Conservation (phyloP, 768 basidiomycete species). For the Phanerochaete sordida region DNA sequence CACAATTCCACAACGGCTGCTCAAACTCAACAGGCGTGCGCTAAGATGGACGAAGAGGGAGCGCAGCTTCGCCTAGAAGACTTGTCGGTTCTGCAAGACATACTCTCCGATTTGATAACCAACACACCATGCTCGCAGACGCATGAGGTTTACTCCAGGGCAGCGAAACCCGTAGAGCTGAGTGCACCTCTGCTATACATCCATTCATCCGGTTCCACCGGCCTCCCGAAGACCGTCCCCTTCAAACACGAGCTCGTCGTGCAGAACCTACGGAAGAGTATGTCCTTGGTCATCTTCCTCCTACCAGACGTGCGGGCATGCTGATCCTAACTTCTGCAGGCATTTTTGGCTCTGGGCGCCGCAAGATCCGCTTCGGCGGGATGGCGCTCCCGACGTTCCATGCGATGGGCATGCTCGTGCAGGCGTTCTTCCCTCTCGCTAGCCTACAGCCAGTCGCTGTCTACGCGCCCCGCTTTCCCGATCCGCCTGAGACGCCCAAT, state of each 20-base stretch:
- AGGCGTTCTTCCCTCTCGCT: slow-evolving; percentile 1
- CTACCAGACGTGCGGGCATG: neutral
- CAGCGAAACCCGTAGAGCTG: slow-evolving; percentile 1
- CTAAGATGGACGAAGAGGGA: slow-evolving; percentile 13
- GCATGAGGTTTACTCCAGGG: neutral
- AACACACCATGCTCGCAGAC: slow-evolving; percentile 6
- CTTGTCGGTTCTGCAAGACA: slow-evolving; percentile 3
- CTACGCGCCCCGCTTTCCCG: slow-evolving; percentile 7
- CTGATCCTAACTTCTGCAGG: neutral
- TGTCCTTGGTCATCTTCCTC: neutral
- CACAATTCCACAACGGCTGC: slow-evolving; percentile 26
- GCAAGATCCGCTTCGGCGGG: slow-evolving; percentile 1
- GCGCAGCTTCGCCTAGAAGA: slow-evolving; percentile 14
- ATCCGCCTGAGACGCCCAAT: slow-evolving; percentile 12
- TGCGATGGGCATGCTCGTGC: slow-evolving; percentile 4
- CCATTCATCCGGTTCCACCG: slow-evolving; percentile 50
- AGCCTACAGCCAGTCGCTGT: neutral
- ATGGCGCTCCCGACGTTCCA: slow-evolving; percentile 11
- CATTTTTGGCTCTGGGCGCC: neutral
- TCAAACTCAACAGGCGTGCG: slow-evolving; percentile 28
- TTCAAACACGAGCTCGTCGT: slow-evolving; percentile 9
- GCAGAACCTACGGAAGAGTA: neutral
- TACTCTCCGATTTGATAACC: neutral
- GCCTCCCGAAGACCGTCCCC: slow-evolving; percentile 39
- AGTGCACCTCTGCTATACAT: slow-evolving; percentile 26